phyloP scores from a whole-genome alignment of 768 basidiomycete species.

The Tricholoma bakamatsutake region DNA sequence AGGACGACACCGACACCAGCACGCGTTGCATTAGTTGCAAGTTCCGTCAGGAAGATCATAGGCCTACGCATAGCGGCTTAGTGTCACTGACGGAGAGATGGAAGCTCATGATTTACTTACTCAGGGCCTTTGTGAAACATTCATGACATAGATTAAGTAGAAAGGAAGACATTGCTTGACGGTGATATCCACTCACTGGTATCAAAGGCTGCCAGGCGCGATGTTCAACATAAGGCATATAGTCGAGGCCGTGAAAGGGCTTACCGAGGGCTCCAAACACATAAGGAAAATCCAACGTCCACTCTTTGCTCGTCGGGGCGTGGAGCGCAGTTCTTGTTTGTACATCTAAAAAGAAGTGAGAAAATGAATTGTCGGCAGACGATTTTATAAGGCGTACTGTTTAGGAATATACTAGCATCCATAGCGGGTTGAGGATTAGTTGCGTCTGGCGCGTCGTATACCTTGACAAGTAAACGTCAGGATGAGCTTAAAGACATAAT shows the following conservation, averaged over 20 bases:
- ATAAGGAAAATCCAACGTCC: constrained; percentile 32
- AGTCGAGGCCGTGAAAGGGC: constrained; percentile 7
- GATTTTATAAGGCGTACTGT: constrained; percentile 35
- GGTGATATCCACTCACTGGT: constrained; percentile 27
- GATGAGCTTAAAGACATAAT: background rate
- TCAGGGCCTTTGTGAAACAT: constrained; percentile 21
- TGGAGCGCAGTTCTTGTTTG: constrained; percentile 57
- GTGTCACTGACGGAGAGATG: background rate
- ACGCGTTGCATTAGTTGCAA: constrained; percentile 59
- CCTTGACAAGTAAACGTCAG: constrained; percentile 17
- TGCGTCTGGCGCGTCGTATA: constrained; percentile 54
- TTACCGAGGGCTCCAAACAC: constrained; percentile 30
- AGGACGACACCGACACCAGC: constrained; percentile 48
- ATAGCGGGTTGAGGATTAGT: constrained; percentile 42
- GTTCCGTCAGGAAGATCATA: constrained; percentile 56
- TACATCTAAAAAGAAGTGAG: constrained; percentile 32
- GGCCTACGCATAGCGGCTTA: constrained; percentile 33
- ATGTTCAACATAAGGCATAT: constrained; percentile 1
- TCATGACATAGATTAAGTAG: background rate
- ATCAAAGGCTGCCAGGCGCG: constrained; percentile 22
- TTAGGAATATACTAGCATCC: constrained; percentile 55
- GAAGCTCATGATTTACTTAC: constrained; percentile 19
- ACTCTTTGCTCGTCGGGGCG: constrained; percentile 56
- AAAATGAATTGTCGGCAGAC: background rate
- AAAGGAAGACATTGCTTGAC: background rate